Evolutionary conservation across 1,284 basidiomycete species (phyloP).

Genomic region (Puccinia hordei): DNA sequence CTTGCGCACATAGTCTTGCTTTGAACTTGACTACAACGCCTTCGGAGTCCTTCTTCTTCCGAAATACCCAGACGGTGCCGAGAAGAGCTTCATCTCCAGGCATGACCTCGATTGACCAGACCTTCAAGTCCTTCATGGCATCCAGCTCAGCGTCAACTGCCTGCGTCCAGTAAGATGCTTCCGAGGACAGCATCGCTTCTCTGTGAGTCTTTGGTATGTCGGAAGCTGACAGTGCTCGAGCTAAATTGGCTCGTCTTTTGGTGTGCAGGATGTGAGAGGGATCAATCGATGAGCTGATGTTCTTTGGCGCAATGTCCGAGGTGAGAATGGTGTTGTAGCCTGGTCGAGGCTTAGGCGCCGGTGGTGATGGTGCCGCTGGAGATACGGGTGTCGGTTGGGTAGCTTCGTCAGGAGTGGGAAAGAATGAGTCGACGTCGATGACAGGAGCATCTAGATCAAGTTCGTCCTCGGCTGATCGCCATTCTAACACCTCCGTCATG

Average conservation of each 20-base stretch:
- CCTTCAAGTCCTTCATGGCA: too few species aligned
- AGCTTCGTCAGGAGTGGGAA: too few species aligned
- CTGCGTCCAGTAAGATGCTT: neutral
- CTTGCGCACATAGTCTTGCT: too few species aligned
- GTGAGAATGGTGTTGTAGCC: neutral
- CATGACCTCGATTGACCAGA: too few species aligned
- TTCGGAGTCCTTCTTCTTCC: too few species aligned
- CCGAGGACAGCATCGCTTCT: neutral
- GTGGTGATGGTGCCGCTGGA: neutral
- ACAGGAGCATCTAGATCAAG: neutral
- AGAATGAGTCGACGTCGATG: too few species aligned
- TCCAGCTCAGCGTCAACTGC: conserved; percentile 1
- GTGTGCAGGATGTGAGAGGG: neutral
- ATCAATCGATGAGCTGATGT: conserved; percentile 2
- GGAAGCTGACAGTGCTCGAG: neutral
- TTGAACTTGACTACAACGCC: too few species aligned
- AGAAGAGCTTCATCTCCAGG: too few species aligned
- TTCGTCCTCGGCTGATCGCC: neutral
- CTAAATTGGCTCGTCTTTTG: neutral
- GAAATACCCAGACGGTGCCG: too few species aligned
- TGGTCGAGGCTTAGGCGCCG: too few species aligned
- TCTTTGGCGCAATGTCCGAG: neutral
- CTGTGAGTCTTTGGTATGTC: neutral
- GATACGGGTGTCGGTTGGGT: neutral
- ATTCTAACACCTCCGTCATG: too few species aligned